Evolutionary conservation across 2,329 filamentous ascomycete genomes (phyloP).

Genomic region (Fusarium brevicatenulatum): DNA sequence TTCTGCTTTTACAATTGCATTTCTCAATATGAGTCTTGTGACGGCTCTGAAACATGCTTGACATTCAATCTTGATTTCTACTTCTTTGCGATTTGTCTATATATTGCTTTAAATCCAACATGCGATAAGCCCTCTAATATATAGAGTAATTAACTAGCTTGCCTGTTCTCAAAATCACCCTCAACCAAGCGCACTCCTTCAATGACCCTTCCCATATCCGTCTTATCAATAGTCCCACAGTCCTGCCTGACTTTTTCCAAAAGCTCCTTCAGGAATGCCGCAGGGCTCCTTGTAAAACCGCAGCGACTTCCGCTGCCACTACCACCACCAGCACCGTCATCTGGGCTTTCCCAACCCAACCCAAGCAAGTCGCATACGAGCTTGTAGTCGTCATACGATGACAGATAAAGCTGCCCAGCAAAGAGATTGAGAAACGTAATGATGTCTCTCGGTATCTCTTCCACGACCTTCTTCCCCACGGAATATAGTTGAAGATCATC

Average conservation of each 20-base stretch:
- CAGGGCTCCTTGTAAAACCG: constrained; percentile 47
- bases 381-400: constrained; percentile 63
- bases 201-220: constrained; percentile 54
- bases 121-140: accelerated
- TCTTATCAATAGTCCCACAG: constrained; percentile 52
- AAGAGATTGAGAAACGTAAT: constrained; percentile 70
- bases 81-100: too few species aligned
- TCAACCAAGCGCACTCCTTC: constrained; percentile 44
- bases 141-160: background rate
- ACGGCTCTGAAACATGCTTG: accelerated
- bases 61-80: background rate
- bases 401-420: constrained; percentile 73
- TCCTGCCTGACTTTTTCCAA: constrained; percentile 51
- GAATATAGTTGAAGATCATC: constrained; percentile 37
- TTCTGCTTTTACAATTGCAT: background rate
- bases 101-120: too few species aligned
- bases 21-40: accelerated
- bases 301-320: constrained; percentile 14
- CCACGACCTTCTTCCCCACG: background rate
- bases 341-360: constrained; percentile 48
- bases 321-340: constrained; percentile 33
- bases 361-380: constrained; percentile 63
- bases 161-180: constrained; percentile 26
- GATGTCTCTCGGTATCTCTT: constrained; percentile 44
- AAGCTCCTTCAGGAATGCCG: constrained; percentile 51